A percentile compares a stretch with the other conserved stretches of the same genome.
Evolutionary conservation across 1,284 basidiomycete genomes (phyloP).

Genomic region (Cystobasidiaceae sp.): DNA sequence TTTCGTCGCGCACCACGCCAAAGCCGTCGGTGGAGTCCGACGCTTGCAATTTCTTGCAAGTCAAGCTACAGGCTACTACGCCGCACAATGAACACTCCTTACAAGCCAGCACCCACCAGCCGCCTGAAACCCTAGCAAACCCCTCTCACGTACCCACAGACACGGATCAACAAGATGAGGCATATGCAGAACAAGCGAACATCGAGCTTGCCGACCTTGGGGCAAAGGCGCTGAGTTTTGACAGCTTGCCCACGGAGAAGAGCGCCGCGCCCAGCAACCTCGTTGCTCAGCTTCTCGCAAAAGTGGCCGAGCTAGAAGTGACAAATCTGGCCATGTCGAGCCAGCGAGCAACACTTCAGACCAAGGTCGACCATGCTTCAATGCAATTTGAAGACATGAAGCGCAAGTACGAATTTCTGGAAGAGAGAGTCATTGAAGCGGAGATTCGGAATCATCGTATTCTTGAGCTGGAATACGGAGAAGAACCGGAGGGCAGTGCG

Average conservation of each 20-base stretch:
- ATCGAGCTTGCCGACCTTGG: too few relatives aligned
- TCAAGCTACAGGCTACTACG: not conserved
- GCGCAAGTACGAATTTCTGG: conserved; percentile 64
- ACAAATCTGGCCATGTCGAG: conserved; percentile 64
- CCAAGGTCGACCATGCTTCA: conserved; percentile 61
- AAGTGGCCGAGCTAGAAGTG: conserved; percentile 70
- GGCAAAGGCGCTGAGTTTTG: too few relatives aligned
- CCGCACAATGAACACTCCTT: conserved; percentile 6
- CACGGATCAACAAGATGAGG: too few relatives aligned
- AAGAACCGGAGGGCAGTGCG: conserved; percentile 38
- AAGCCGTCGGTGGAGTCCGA: too few relatives aligned
- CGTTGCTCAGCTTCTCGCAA: conserved; percentile 66
- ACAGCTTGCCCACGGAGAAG: too few relatives aligned
- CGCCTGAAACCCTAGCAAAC: too few relatives aligned
- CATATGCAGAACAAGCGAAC: too few relatives aligned
- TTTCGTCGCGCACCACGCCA: conserved; percentile 50
- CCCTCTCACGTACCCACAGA: too few relatives aligned
- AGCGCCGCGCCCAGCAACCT: too few relatives aligned
- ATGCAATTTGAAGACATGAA: conserved; percentile 64
- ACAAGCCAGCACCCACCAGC: conserved; percentile 13
- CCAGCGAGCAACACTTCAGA: conserved; percentile 60
- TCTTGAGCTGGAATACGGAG: conserved; percentile 46
- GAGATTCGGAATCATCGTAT: conserved; percentile 48
- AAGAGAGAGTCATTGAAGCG: conserved; percentile 54
- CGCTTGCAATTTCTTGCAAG: too few relatives aligned